phyloP scores from a whole-genome alignment of 169 alveolate genomes.

The Plasmodium vinckei region DNA sequence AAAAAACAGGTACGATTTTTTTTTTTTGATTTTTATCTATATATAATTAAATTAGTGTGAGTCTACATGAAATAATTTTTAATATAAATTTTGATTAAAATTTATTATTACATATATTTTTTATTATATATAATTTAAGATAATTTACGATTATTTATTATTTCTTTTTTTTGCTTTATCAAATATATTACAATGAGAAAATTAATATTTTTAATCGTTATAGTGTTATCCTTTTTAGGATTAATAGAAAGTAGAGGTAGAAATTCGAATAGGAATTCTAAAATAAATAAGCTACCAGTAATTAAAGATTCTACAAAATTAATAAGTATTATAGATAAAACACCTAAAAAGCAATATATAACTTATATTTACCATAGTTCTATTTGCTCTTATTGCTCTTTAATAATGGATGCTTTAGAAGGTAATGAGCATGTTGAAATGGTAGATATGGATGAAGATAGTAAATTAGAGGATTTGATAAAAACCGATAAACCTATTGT shows the following conservation, averaged over 20 bases:
- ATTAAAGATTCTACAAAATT: slow-evolving; percentile 8
- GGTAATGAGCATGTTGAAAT: slow-evolving; percentile 32
- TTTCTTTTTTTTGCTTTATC: background rate
- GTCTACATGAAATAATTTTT: too few relatives aligned
- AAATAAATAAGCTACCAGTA: background rate
- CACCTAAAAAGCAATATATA: slow-evolving; percentile 11
- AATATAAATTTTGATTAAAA: too few relatives aligned
- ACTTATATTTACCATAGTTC: slow-evolving; percentile 39
- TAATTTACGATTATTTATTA: background rate
- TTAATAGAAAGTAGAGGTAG: background rate
- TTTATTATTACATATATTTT: too few relatives aligned
- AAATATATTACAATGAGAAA: slow-evolving; percentile 1
- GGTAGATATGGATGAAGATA: slow-evolving; percentile 8
- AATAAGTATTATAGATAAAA: slow-evolving; percentile 12
- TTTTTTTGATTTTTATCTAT: too few relatives aligned
- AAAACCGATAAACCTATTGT: slow-evolving; percentile 46
- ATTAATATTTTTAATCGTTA: slow-evolving; percentile 6
- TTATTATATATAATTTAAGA: too few relatives aligned
- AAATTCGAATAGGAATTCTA: background rate
- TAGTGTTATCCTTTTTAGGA: slow-evolving; percentile 59
- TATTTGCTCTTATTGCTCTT: slow-evolving; percentile 26
- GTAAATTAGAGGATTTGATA: slow-evolving; percentile 39
- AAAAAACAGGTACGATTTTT: too few relatives aligned
- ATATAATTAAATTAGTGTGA: too few relatives aligned
- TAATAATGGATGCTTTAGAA: slow-evolving; percentile 15